These are phyloP conservation scores for Cutaneotrichosporon cutaneum DNA, from an alignment of 1,284 basidiomycete genomes.

Conservation along the genomic window DNA sequence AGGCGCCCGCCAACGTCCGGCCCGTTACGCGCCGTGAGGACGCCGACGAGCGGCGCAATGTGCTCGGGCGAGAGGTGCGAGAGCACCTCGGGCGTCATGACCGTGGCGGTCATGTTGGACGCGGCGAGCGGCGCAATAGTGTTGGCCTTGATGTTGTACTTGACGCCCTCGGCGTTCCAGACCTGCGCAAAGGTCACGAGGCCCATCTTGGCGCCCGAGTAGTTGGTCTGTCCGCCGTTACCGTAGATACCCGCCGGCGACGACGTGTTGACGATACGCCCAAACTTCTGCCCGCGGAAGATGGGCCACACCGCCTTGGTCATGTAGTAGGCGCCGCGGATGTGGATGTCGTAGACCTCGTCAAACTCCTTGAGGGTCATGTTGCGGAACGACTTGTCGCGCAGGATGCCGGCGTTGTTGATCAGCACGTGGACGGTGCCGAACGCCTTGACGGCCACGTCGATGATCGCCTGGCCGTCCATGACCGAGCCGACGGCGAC, in stretches of 20 bases:
- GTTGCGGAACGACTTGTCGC: conserved; percentile 80
- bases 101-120: conserved; percentile 86
- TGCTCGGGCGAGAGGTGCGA: conserved; percentile 89
- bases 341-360: conserved; percentile 82
- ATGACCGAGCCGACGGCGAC: conserved; percentile 85
- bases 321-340: conserved; percentile 93
- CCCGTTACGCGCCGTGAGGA: conserved; percentile 56
- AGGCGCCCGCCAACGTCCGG: conserved; percentile 81
- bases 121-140: conserved; percentile 93
- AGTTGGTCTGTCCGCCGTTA: conserved; percentile 95
- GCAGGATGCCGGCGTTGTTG: conserved; percentile 96
- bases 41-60: conserved; percentile 87
- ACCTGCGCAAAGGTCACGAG: conserved; percentile 88
- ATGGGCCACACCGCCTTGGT: conserved; percentile 95
- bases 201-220: conserved; percentile 65
- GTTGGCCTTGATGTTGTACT: conserved; percentile 87
- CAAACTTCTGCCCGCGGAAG: conserved; percentile 93
- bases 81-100: conserved; percentile 95
- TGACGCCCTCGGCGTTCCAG: conserved; percentile 82
- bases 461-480: conserved; percentile 81
- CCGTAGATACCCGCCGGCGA: conserved; percentile 64
- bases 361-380: conserved; percentile 87
- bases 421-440: conserved; percentile 79
- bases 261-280: conserved; percentile 84
- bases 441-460: conserved; percentile 80